Base-by-base conservation (phyloP, 106 monocot genomes). In the Triglochin maritima region DNA sequence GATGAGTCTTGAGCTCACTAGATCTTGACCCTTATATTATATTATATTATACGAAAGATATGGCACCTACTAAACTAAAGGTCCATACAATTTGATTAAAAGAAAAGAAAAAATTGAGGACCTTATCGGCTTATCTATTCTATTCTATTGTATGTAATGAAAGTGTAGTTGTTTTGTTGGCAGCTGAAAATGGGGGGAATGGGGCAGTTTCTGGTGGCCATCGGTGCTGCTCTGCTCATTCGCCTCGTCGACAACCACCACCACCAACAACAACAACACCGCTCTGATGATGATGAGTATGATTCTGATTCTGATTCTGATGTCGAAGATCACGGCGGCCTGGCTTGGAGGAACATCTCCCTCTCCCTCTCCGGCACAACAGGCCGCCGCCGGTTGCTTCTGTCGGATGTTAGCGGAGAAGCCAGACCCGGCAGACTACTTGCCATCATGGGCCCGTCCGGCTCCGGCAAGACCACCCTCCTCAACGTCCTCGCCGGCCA, bases 401-500 rank as follows among this genome's bases (percentile, higher is more conserved):
- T 96, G 42, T 77, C 85, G 16, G 82, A 87, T 82, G 86, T 91
- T 56, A 80, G 81, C 48, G 96, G 96, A 44, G 91, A 96, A 69
- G 96, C 96, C 12, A 91, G 88, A 71, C 86, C 96, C 1, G 91
- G 96, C 68, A 81, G 91, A 68, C 63, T 96, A 60, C 81, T 96
- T 8, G 91, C 91, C 15, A 83, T 96, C 60, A 96, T 96, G 96
- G 96, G 96, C 49, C 88, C 96, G 13, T 96, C 96, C 3, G 96
- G 96, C n/a, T 85, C 96, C 7, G 96, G 96, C 44, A 96, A 96
- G 80, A 96, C 96, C 3, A 91, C 96, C 65, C 73, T 96, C 70
- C 85, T 96, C 71, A 96, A 96, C 73, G 82, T 96, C n/a, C 91
- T 96, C 14, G 96, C 88, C 13, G 85, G 91, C 43, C 96, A 96